A percentile compares a stretch with the other conserved stretches of the same genome.
phyloP scores from a whole-genome alignment of 495 filamentous ascomycete species.

The Neurospora pannonica region DNA sequence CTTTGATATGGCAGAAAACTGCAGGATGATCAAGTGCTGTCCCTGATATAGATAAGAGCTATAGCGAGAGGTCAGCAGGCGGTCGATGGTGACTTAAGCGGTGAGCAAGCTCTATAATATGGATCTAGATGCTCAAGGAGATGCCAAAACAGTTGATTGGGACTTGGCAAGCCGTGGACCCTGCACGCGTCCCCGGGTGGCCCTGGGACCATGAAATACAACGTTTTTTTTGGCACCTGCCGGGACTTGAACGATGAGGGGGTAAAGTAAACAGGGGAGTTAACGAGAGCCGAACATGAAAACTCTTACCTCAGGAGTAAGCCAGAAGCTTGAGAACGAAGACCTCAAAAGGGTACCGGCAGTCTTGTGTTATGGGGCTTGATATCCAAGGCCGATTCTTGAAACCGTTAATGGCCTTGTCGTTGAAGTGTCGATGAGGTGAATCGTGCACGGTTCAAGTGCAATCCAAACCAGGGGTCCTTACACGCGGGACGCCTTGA shows the following conservation, averaged over 20 bases:
- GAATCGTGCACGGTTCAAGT: conserved; percentile 19
- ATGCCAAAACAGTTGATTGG: conserved; percentile 1
- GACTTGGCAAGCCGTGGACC: conserved; percentile 8
- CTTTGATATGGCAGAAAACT: background rate
- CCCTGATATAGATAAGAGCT: conserved; percentile 1
- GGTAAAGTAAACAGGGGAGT: background rate
- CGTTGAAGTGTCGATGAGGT: conserved; percentile 3
- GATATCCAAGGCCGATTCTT: background rate
- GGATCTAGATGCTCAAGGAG: conserved; percentile 3
- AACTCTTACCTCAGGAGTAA: conserved; percentile 5
- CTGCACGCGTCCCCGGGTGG: background rate
- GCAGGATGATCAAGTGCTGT: background rate
- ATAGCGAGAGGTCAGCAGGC: background rate
- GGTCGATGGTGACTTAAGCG: conserved; percentile 8
- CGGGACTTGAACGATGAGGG: background rate
- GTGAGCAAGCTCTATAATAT: conserved; percentile 10
- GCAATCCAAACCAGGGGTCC: background rate
- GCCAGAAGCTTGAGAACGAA: background rate
- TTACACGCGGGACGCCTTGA: conserved; percentile 12
- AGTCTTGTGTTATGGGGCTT: background rate
- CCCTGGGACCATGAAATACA: background rate
- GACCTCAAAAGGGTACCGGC: background rate
- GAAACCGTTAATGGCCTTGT: background rate
- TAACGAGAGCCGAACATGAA: background rate
- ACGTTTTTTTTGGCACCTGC: background rate